These are phyloP conservation scores for Trapa incisa DNA, from an alignment of 345 rosid genomes.

Conservation along the genomic window DNA sequence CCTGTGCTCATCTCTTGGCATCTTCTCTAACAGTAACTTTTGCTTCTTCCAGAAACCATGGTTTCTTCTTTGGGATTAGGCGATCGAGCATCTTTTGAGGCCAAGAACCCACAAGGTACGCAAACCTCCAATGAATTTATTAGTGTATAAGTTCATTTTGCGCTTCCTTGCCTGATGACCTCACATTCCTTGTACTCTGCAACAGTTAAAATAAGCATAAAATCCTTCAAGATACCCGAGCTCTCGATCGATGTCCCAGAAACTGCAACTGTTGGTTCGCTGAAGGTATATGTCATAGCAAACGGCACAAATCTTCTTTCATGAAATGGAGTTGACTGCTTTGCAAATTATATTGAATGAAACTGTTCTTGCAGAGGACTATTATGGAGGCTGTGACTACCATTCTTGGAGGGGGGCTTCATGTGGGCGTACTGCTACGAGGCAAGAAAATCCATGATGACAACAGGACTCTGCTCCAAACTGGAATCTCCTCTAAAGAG, in stretches of 20 bases:
- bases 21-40: constrained; percentile 7
- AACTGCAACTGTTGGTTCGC: constrained; percentile 66
- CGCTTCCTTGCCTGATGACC: constrained; percentile 9
- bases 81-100: constrained; percentile 28
- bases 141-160: neutral
- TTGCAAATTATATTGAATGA: neutral
- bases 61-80: constrained; percentile 30
- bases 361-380: constrained; percentile 37
- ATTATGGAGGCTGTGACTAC: constrained; percentile 72
- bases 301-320: neutral
- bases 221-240: constrained; percentile 83
- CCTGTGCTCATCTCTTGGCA: constrained; percentile 2
- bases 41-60: constrained; percentile 30
- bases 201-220: constrained; percentile 85
- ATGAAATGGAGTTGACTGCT: neutral
- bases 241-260: constrained; percentile 79
- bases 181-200: constrained; percentile 14
- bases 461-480: constrained; percentile 53
- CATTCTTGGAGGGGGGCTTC: constrained; percentile 65
- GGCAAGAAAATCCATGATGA: constrained; percentile 95
- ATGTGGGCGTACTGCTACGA: constrained; percentile 60
- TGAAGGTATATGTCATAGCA: constrained; percentile 49
- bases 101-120: constrained; percentile 67
- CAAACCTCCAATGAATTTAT: constrained; percentile 13
- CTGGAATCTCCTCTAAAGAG: constrained; percentile 59